Evolutionary conservation across 2,329 filamentous ascomycete genomes (phyloP), one percentile per base, ranked within the genome.

Genomic region (Penicillium sp.): DNA sequence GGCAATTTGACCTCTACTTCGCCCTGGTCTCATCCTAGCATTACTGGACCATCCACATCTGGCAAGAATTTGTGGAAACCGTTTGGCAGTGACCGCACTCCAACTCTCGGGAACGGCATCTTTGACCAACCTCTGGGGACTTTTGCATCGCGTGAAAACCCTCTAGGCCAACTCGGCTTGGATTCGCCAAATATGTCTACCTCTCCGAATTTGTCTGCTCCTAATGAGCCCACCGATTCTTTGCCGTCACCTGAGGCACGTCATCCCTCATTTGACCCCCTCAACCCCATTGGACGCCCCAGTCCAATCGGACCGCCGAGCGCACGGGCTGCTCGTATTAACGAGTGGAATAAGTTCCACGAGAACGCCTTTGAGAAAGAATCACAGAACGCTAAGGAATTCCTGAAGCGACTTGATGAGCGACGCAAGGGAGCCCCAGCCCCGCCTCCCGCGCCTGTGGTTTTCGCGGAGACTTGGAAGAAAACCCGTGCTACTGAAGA

Each of bases 101-200:
- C 87, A 62, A 81, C 82, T 26, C 78, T 87, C 39, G 85, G 85
- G 16, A 87, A 87, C 69, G 85, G 84, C 31, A 85, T 83, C 2
- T 87, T 87, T 62, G 83, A 85, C 60, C 78, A 78, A 56, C 73
- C 71, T 55, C 78, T 82, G 53, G 75, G 76, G 3, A 32, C 38
- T 34, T 81, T 80, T 53, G 74, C 81, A 44, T 68, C 77, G 39
- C 75, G 77, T 43, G 73, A 79, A 56, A 60, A 76, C 29, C 61
- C 69, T 56, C 70, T 78, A n/a, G 75, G 76, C 50, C 69, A 72
- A 56, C 70, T 78, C 34, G 69, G 70, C 45, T 66, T 78, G 14
- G 75, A 76, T 26, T 74, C 76, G 53, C 47, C 71, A 18, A 62
- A 72, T 43, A 74, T 78, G 47, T 62, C 63, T 34, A 48, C 70